Base-by-base conservation (phyloP, 192 early-diverging fungal genomes). In the Coemansia asiatica region DNA sequence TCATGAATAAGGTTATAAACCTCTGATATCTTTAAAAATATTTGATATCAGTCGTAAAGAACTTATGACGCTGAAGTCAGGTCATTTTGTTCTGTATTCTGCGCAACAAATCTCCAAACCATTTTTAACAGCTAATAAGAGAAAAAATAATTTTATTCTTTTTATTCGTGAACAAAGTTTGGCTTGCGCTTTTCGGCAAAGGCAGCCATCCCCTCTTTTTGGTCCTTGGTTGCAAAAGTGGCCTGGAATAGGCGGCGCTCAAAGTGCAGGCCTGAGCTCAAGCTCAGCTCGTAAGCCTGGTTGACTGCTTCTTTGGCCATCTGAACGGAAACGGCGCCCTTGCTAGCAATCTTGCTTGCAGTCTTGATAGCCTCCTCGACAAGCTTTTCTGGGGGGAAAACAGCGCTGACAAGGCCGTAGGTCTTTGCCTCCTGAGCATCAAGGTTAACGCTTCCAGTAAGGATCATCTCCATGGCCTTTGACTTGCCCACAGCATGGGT, bases 241-340 rank as follows among this genome's bases (percentile, higher is more conserved):
- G 85, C 66, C 72, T 99, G 95, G 90, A 99, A 99, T 50, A 97
- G 67, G 50, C 95, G 88, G 64, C 97, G 91, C 84, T 99, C 97
- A 71, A 92, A 91, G 68, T 88, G 87, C 47, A 95, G 76, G 54
- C 97, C 97, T 56, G 93, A 89, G 50, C 79, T 72, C 40, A 99
- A 84, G 18, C 87, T 85, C 57, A 95, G 69, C 79, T 99, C 97
- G 72, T 89, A 97, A 1, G 96, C 92, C 75, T 90, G 87, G 83
- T 99, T 95, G 25, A 98, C 87, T n/a, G 91, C 88, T 75, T 99
- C 97, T 88, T 98, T 98, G 70, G 87, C 89, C 93, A 97, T 95
- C 79, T 96, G 87, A 46, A 94, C 89, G 38, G 87, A 86, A 27
- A 94, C 92, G 40, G 91, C 87, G 33, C 91, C 91, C 88, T 92